phyloP scores from a whole-genome alignment of 495 filamentous ascomycete species.

The Rhizodiscina lignyota region DNA sequence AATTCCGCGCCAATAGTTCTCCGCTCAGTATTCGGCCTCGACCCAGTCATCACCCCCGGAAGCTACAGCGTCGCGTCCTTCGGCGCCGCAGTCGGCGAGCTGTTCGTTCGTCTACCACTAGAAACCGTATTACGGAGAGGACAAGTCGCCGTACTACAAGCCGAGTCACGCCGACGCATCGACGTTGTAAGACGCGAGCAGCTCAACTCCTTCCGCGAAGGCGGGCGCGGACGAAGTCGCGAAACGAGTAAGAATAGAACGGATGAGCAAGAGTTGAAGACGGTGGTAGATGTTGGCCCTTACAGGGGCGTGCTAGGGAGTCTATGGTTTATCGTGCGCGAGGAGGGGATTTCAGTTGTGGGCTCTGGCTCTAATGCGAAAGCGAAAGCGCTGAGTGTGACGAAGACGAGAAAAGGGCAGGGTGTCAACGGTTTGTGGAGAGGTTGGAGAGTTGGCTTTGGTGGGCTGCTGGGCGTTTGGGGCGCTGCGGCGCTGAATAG shows the following conservation, averaged over 20 bases:
- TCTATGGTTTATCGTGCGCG: slow-evolving; percentile 70
- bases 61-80: slow-evolving; percentile 67
- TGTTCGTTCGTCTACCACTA: slow-evolving; percentile 71
- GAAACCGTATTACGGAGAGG: slow-evolving; percentile 84
- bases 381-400: slow-evolving; percentile 6
- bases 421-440: slow-evolving; percentile 74
- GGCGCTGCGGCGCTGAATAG: slow-evolving; percentile 44
- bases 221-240: not conserved
- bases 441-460: slow-evolving; percentile 91
- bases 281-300: slow-evolving; percentile 53
- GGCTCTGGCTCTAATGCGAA: slow-evolving; percentile 22
- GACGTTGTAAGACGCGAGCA: too few relatives aligned
- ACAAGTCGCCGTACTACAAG: slow-evolving; percentile 46
- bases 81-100: slow-evolving; percentile 54
- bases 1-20: slow-evolving; percentile 69
- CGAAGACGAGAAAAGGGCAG: slow-evolving; percentile 44
- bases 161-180: not conserved
- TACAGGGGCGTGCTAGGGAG: slow-evolving; percentile 75
- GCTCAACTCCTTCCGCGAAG: not conserved
- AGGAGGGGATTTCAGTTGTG: slow-evolving; percentile 45
- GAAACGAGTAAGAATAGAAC: not conserved
- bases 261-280: slow-evolving; percentile 37
- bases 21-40: slow-evolving; percentile 54
- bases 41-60: slow-evolving; percentile 64
- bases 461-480: slow-evolving; percentile 86